phyloP scores from a whole-genome alignment of 1,284 basidiomycete species.

The Naganishia liquefaciens region DNA sequence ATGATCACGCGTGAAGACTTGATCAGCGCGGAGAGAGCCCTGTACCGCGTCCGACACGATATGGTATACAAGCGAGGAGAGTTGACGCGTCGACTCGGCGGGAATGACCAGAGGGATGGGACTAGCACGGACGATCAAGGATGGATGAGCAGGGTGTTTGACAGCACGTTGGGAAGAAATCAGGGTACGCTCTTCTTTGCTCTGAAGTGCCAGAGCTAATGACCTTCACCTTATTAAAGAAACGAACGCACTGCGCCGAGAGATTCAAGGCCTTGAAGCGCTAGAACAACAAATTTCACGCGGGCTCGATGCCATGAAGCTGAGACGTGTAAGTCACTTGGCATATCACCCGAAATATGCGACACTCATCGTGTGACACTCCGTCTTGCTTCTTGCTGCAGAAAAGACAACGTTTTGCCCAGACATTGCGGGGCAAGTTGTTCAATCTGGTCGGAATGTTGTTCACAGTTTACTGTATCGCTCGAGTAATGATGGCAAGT shows the following conservation, averaged over 20 bases:
- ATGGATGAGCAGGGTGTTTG: constrained; percentile 44
- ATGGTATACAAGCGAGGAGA: constrained; percentile 46
- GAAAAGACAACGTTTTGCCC: constrained; percentile 49
- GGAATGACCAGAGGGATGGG: neutral
- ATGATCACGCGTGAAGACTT: constrained; percentile 35
- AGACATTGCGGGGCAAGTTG: constrained; percentile 44
- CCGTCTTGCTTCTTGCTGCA: constrained; percentile 15
- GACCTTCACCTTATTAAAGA: neutral
- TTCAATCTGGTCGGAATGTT: constrained; percentile 50
- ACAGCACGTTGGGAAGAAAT: constrained; percentile 45
- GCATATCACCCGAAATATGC: neutral
- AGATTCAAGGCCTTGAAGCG: constrained; percentile 47
- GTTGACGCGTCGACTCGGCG: constrained; percentile 36
- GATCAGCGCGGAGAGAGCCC: constrained; percentile 48
- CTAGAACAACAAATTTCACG: constrained; percentile 49
- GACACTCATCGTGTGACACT: no score
- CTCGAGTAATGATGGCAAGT: constrained; percentile 49
- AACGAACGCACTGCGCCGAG: constrained; percentile 37
- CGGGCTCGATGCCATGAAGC: constrained; percentile 46
- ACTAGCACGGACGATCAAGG: constrained; percentile 3
- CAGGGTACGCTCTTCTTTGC: constrained; percentile 37
- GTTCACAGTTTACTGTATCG: constrained; percentile 52
- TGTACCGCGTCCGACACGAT: constrained; percentile 51
- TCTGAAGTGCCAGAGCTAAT: neutral
- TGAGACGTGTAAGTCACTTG: constrained; percentile 40